A percentile compares a stretch with the other conserved stretches of the same genome.
These are phyloP conservation scores for Cucurbita pepo DNA, from an alignment of 306 rosid genomes.

Conservation along the genomic window DNA sequence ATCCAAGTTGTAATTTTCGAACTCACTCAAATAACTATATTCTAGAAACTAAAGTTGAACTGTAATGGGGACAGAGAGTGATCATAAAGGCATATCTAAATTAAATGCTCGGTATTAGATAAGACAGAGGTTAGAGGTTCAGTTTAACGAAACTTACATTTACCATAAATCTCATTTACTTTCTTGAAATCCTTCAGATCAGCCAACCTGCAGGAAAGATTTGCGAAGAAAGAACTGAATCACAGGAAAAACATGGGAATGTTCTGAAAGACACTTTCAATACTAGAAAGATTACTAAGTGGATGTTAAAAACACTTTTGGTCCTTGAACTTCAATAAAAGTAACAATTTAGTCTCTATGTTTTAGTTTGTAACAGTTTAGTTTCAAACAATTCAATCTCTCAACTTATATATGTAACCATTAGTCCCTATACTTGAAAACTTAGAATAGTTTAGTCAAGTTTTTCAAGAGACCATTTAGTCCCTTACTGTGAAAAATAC, in stretches of 20 bases:
- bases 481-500: background rate
- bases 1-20: background rate
- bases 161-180: constrained; percentile 78
- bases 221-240: background rate
- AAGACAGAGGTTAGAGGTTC: background rate
- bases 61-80: background rate
- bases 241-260: background rate
- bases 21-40: background rate
- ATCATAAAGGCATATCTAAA: background rate
- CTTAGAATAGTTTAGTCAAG: too few relatives aligned
- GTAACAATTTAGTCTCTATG: background rate
- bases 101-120: background rate
- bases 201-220: constrained; percentile 56
- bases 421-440: background rate
- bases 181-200: constrained; percentile 82
- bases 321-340: background rate
- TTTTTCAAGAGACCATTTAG: too few relatives aligned
- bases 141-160: constrained; percentile 45
- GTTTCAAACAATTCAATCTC: too few relatives aligned
- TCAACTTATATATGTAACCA: too few relatives aligned
- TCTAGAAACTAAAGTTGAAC: background rate
- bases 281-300: background rate
- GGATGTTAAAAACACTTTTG: background rate
- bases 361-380: too few relatives aligned
- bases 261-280: background rate